Base-by-base conservation (phyloP, 2,329 filamentous ascomycete species). In the Chaetomium strumarium region DNA sequence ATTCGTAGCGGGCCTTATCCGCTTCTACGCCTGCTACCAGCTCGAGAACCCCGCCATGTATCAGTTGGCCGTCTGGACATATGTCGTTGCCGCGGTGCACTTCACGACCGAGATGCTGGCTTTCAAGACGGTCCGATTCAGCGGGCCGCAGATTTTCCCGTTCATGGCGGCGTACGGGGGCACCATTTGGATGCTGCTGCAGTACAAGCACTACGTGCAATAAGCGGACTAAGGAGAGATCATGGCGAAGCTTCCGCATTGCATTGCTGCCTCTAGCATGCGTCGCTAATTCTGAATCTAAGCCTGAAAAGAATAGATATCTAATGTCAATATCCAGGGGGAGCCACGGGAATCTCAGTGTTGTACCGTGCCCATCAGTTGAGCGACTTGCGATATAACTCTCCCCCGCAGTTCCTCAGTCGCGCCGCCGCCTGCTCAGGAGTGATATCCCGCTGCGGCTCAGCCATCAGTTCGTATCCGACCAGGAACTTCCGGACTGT, bases 381-480 rank as follows among this genome's bases (percentile, higher is more conserved):
- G 39, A 83, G 62, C 60, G 73, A 78, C 66, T 85, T 90, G 59
- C 93, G 81, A 67, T 99, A 97, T 57, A 99, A 72, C 66, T 89
- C 82, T 14, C 90, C 90, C 3, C 83, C 88, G 58, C 90, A 91
- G 53, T 78, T 76, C 59, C 87, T 81, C 55, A 99, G 73, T 46
- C 83, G 83, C 24, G 82, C 83, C 13, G 93, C 87, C 1, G 93
- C 93, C 72, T 97, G 93, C 71, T 99, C 93, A 0, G 93, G 92
- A 0, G 93, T 99, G 63, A 99, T 97, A 67, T 99, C 93, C 54
- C 93, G 81, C 71, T 99, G 93, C n/a, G 93, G 92, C 72, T 99
- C 93, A 1, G 88, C 93, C 81, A 99, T 83, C 72, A 99, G 79
- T 72, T 99, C 93, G 67, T 95, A 97, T 0, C 93, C 93, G 33